Evolutionary conservation across 1,284 basidiomycete species (phyloP), one percentile per base, ranked within the genome.

Genomic region (Microbotryum lychnidis-dioicae): DNA sequence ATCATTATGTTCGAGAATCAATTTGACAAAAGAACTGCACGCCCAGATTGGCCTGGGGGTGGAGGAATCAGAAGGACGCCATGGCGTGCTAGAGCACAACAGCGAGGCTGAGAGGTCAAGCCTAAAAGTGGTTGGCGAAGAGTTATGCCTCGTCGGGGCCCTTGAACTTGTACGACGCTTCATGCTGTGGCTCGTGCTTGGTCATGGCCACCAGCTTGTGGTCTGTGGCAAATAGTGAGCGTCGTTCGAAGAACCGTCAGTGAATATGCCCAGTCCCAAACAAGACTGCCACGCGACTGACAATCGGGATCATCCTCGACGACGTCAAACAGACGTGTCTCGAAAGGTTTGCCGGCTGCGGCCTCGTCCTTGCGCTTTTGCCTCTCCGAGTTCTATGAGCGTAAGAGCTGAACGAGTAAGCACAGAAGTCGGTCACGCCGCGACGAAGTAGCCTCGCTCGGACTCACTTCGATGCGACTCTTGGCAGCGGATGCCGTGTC

Each of bases 401-500:
- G n/a, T 20, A 20, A 27, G 25, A 20, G 7, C 27, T 9, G 20
- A 18, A 62, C 33, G 20, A 46, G 21, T 29, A 14, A 20, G 27
- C 16, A 23, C 9, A 18, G 31, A 2, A 31, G 23, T 16, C 21
- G 52, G 14, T 9, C 29, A 44, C 9, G 10, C 45, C 8, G 3
- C 14, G 20, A 48, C 47, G n/a, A 16, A 51, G 44, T 49, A 6
- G 46, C 18, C 21, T 14, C 16, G n/a, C 10, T 18, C 33, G 50
- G 9, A 73, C 79, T 56, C 70, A 87, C 89, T 85, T 97, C 94
- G 64, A 98, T 93, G 75, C 84, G 82, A 48, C 81, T 83, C 84
- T 98, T 98, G 75, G 93, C 93, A 72, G 77, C 80, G 69, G 86
- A 87, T 4, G 96, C 94, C n/a, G 81, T 76, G 56, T 97, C 94